phyloP scores from a whole-genome alignment of 257 asterid genomes.

The Echites panduratus region DNA sequence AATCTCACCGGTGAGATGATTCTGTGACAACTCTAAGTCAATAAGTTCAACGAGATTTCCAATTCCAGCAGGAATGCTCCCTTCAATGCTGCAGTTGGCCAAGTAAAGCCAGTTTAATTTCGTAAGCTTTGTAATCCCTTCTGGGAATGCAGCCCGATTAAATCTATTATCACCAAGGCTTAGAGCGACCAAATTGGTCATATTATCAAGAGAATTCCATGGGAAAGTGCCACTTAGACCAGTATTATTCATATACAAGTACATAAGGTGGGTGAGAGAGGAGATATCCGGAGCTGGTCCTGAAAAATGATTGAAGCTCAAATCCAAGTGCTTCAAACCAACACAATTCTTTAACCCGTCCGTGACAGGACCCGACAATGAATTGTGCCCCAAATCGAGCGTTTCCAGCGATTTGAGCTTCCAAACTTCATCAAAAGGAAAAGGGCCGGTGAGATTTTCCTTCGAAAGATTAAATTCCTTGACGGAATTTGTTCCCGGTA shows the following conservation, averaged over 20 bases:
- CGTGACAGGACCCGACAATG: conserved; percentile 33
- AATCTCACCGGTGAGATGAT: conserved; percentile 51
- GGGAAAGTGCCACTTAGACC: conserved; percentile 72
- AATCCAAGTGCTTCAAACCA: conserved; percentile 47
- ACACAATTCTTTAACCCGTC: conserved; percentile 43
- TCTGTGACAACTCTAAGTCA: conserved; percentile 51
- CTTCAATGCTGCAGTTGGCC: conserved; percentile 59
- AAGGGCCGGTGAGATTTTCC: conserved; percentile 37
- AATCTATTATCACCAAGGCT: conserved; percentile 73
- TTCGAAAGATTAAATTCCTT: conserved; percentile 59
- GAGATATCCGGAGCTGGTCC: conserved; percentile 59
- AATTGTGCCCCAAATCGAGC: conserved; percentile 56
- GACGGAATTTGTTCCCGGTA: conserved; percentile 31
- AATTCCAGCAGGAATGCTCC: conserved; percentile 62
- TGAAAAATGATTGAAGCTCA: conserved; percentile 57
- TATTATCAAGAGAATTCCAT: conserved; percentile 46
- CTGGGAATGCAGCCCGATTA: conserved; percentile 46
- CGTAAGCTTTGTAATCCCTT: conserved; percentile 28
- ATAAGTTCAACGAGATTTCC: conserved; percentile 54
- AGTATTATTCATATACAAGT: conserved; percentile 53
- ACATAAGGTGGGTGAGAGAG: conserved; percentile 27
- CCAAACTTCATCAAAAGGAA: conserved; percentile 50
- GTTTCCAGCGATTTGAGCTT: conserved; percentile 47
- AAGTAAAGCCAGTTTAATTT: conserved; percentile 55
- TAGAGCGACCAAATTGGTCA: conserved; percentile 41